Conservation (phyloP, 2,329 filamentous ascomycete genomes). For the Fusarium pseudonygamai region DNA sequence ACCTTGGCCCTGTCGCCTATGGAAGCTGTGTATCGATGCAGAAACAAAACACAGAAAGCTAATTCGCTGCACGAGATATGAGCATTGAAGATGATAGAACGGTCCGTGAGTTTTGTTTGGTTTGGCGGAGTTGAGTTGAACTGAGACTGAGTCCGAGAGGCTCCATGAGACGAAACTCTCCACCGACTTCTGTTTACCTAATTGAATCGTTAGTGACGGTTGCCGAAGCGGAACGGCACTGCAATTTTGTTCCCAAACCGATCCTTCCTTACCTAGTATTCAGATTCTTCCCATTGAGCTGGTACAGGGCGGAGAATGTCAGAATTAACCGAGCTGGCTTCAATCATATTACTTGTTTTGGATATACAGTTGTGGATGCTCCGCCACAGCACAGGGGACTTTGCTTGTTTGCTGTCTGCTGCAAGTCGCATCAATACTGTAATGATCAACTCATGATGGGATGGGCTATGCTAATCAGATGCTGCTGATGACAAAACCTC, state of each 20-base stretch:
- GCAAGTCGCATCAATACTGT: neutral
- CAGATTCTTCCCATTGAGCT: slow-evolving; percentile 19
- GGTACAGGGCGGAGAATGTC: slow-evolving; percentile 12
- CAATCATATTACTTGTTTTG: slow-evolving; percentile 14
- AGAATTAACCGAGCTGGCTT: slow-evolving; percentile 18
- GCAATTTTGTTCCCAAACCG: slow-evolving; percentile 13
- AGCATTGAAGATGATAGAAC: neutral
- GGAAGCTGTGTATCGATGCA: neutral
- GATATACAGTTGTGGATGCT: slow-evolving; percentile 24
- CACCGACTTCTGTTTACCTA: slow-evolving; percentile 8
- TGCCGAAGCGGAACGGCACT: slow-evolving; percentile 6
- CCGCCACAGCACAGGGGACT: slow-evolving; percentile 28
- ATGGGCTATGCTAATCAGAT: slow-evolving; percentile 19
- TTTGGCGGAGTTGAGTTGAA: neutral
- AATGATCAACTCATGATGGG: slow-evolving; percentile 5
- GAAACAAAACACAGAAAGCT: slow-evolving; percentile 18
- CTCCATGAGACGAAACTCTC: neutral
- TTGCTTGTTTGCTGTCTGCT: slow-evolving; percentile 1
- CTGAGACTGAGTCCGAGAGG: neutral
- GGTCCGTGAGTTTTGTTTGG: neutral
- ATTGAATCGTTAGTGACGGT: neutral
- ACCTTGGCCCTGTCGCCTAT: neutral
- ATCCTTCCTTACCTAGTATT: neutral
- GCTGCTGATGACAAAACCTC: neutral
- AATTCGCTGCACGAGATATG: slow-evolving; percentile 8